Percentiles rank a stretch among this genome's conserved stretches.
These are phyloP conservation scores for Boletus rufocinnamomeus DNA, from an alignment of 768 basidiomycete genomes.

Conservation along the genomic window DNA sequence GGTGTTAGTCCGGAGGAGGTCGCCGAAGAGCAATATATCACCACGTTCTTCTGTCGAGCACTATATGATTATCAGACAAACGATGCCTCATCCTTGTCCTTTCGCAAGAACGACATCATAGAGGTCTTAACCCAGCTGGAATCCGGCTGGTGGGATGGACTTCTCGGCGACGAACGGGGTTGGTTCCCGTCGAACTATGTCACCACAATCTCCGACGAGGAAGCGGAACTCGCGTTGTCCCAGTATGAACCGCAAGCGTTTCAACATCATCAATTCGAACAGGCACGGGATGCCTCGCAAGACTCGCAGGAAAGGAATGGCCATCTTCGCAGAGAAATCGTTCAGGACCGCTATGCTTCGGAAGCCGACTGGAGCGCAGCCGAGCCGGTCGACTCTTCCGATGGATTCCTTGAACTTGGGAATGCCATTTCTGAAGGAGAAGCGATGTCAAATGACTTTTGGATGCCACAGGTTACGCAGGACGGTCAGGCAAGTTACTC, in stretches of 20 bases:
- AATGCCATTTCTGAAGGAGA: constrained; percentile 30
- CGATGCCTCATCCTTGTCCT: constrained; percentile 87
- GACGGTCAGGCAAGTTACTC: constrained; percentile 72
- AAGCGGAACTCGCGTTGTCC: constrained; percentile 68
- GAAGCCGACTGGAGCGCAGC: constrained; percentile 50
- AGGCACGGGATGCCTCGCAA: constrained; percentile 12
- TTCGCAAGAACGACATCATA: constrained; percentile 85
- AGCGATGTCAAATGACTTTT: constrained; percentile 69
- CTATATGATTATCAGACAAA: constrained; percentile 90
- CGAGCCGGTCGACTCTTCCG: constrained; percentile 38
- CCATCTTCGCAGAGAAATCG: constrained; percentile 15
- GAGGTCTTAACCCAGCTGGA: constrained; percentile 90
- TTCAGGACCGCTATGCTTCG: constrained; percentile 32
- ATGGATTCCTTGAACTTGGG: constrained; percentile 37
- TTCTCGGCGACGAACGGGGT: constrained; percentile 85
- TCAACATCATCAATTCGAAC: constrained; percentile 18
- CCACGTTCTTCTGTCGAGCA: constrained; percentile 85
- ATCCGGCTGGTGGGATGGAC: constrained; percentile 98
- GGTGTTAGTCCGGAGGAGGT: constrained; percentile 31
- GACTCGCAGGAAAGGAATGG: constrained; percentile 16
- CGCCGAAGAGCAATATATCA: constrained; percentile 59
- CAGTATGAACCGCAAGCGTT: constrained; percentile 17
- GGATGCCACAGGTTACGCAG: constrained; percentile 84
- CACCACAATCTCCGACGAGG: constrained; percentile 71
- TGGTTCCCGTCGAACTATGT: constrained; percentile 99